Conservation (phyloP, 805 yeast genomes). For the Maudiozyma barnettii region DNA sequence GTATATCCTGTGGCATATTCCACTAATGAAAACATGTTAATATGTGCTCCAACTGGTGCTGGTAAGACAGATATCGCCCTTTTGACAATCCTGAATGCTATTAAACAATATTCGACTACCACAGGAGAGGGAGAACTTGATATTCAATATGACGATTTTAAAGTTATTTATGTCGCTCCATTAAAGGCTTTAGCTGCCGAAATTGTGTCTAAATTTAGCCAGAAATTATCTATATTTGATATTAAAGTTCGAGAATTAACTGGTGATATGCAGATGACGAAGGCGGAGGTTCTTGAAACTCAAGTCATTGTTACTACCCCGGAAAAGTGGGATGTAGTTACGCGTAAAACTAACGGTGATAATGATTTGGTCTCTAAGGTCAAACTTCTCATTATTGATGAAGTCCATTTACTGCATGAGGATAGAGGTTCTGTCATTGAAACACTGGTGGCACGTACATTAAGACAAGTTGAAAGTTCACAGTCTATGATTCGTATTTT, state of each 20-base stretch:
- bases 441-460: slow-evolving; percentile 86
- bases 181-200: slow-evolving; percentile 93
- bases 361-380: slow-evolving; percentile 77
- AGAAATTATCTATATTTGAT: slow-evolving; percentile 75
- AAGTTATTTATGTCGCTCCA: slow-evolving; percentile 88
- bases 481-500: slow-evolving; percentile 91
- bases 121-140: slow-evolving; percentile 44
- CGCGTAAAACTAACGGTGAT: slow-evolving; percentile 87
- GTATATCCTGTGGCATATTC: slow-evolving; percentile 88
- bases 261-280: slow-evolving; percentile 90
- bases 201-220: slow-evolving; percentile 80
- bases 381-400: slow-evolving; percentile 82
- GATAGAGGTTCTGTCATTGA: slow-evolving; percentile 97
- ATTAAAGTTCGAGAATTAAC: slow-evolving; percentile 80
- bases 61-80: slow-evolving; percentile 95
- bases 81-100: slow-evolving; percentile 66
- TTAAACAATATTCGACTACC: slow-evolving; percentile 58
- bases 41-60: slow-evolving; percentile 97
- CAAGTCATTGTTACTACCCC: slow-evolving; percentile 92
- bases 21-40: slow-evolving; percentile 88
- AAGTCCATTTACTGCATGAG: slow-evolving; percentile 92
- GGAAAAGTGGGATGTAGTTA: slow-evolving; percentile 96
- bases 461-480: slow-evolving; percentile 87
- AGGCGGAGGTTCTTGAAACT: slow-evolving; percentile 67
- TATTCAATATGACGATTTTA: slow-evolving; percentile 75